These are phyloP conservation scores for Helianthus annuus DNA, from an alignment of 129 eudicot genomes.

Conservation along the genomic window HanXRQr2.0-SUNRISE NC_035439.2:129706749-129707248, in stretches of 20 bases:
- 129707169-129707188: constrained; percentile 28
- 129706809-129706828: too few relatives aligned
- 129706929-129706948: too few relatives aligned
- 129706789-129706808: too few relatives aligned
- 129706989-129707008: constrained; percentile 85
- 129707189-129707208: constrained; percentile 27
- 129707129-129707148: constrained; percentile 52
- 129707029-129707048: constrained; percentile 58
- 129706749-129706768: too few relatives aligned
- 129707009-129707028: constrained; percentile 83
- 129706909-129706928: too few relatives aligned
- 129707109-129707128: constrained; percentile 39
- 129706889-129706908: too few relatives aligned
- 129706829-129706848: too few relatives aligned
- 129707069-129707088: constrained; percentile 23
- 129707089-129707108: constrained; percentile 24
- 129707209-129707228: constrained; percentile 34
- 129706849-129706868: too few relatives aligned
- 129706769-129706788: too few relatives aligned
- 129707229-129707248: constrained; percentile 44
- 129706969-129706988: constrained; percentile 89
- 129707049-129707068: constrained; percentile 66
- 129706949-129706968: constrained; percentile 37
- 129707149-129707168: constrained; percentile 51
- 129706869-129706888: too few relatives aligned